A percentile compares a stretch with the other conserved stretches of the same genome.
Conservation (phyloP, 768 basidiomycete species). For the Agaricus blazei region DNA sequence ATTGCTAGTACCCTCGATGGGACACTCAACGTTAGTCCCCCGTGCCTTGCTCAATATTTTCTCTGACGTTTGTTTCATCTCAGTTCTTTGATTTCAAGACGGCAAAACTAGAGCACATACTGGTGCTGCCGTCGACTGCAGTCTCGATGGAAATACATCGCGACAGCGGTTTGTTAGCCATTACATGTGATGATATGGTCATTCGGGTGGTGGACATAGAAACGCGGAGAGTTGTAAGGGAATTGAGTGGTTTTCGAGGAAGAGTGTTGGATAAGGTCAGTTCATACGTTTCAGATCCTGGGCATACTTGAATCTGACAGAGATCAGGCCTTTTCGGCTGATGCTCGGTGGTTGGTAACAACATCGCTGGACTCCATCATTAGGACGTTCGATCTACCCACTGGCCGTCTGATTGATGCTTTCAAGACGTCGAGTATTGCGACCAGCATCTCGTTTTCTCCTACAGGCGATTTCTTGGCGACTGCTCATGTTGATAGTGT, state of each 20-base stretch:
- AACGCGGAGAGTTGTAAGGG: slow-evolving; percentile 82
- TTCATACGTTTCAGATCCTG: slow-evolving; percentile 2
- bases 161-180: slow-evolving; percentile 80
- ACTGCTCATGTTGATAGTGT: slow-evolving; percentile 93
- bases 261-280: slow-evolving; percentile 86
- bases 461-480: slow-evolving; percentile 92
- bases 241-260: slow-evolving; percentile 77
- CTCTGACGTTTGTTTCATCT: neutral
- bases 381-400: slow-evolving; percentile 93
- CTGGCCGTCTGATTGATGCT: slow-evolving; percentile 86
- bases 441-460: slow-evolving; percentile 89
- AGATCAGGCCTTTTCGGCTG: slow-evolving; percentile 83
- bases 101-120: slow-evolving; percentile 61
- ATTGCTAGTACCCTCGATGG: slow-evolving; percentile 89
- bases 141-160: slow-evolving; percentile 74
- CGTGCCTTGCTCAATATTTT: neutral
- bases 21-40: slow-evolving; percentile 68
- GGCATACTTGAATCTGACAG: slow-evolving; percentile 5
- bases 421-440: slow-evolving; percentile 87
- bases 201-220: slow-evolving; percentile 91
- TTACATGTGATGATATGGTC: slow-evolving; percentile 79
- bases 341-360: slow-evolving; percentile 89
- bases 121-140: slow-evolving; percentile 63
- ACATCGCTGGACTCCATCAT: slow-evolving; percentile 89
- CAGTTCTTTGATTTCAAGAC: slow-evolving; percentile 98